Evolutionary conservation across 495 filamentous ascomycete species (phyloP), one percentile per base, ranked within the genome.

Genomic region (Corynascus novoguineensis): DNA sequence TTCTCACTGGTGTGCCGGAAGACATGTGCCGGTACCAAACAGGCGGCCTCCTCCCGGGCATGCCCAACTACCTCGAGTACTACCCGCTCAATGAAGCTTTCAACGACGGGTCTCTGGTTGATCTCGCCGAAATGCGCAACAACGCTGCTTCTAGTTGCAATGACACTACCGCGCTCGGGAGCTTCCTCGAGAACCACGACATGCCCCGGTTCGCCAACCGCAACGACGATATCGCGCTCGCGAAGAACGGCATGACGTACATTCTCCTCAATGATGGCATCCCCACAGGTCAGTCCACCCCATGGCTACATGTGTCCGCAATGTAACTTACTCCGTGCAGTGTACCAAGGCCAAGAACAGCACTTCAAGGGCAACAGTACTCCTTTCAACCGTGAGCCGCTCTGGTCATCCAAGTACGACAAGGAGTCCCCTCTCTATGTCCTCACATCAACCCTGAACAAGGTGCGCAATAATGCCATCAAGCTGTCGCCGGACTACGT

Each of bases 161-260:
- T 53, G 64, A 66, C 31, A 63, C 63, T 37, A 68, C 54, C 34
- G 60, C 57, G 11, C 64, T 68, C 35, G 87, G 88, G 35, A 82
- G 73, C 10, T 95, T 95, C 67, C 57, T 83, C 21, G 89, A 92
- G 64, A 93, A 93, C 65, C 89, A 93, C 67, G 89, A 93, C 67
- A 80, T 83, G 46, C 74, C 84, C 1, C 81, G 87, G 5, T 88
- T 89, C 68, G 73, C 86, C 19, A 83, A 72, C 49, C 52, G 61
- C 29, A 83, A 78, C 57, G 63, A 71, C 2, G 83, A 86, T 54
- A 70, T 77, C 38, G 71, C 82, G 3, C 76, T 86, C 1, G 79
- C 85, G 25, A 85, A 86, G 70, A 92, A 92, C 61, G 84, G 78
- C 14, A 81, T 89, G 57, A 77, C 85, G 1, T 90, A 85, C 64